Base-by-base conservation (phyloP, 2,329 filamentous ascomycete species). In the Pseudomassariella vexata region DNA sequence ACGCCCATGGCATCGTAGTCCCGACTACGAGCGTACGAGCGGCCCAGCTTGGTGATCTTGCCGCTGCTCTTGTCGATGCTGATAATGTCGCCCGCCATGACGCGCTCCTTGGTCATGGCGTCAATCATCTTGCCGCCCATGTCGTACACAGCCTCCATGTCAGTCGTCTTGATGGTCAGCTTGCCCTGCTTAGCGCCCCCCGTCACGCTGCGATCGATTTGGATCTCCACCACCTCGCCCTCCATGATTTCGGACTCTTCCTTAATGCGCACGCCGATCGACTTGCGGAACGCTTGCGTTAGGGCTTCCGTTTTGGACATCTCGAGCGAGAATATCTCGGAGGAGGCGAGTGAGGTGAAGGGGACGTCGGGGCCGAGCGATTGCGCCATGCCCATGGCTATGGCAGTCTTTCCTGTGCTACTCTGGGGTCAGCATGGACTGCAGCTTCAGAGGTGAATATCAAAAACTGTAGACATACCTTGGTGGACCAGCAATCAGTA, bases 121-220 rank as follows among this genome's bases (percentile, higher is more conserved):
- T 98, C 92, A 46, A 98, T 98, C 92, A 98, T 96, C 66, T 96
- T 96, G 46, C 85, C 90, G 44, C 92, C 92, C 89, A 98, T 95
- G 53, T 98, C 92, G 66, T 96, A 98, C 45, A 98, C 85, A 9
- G 92, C 95, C 64, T 98, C 92, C 92, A 98, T 98, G 60, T 98
- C 92, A 37, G 90, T 96, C 9, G 92, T 98, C 68, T 98, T 98
- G 68, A 98, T 95, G 14, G 92, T 98, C 44, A 98, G 80, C 65
- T 98, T 98, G 53, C 92, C 92, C 70, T 95, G 90, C 71, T 96
- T 98, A 53, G 92, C 94, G 46, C 85, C 86, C 29, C 92, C 92
- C 10, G 92, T 96, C 34, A 98, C 87, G 51, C 89, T 95, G 46
- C 92, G 79, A 61, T 98, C 92, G 42, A 95, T 95, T 63, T 96